Base-by-base conservation (phyloP, 768 basidiomycete species). In the Cantharellus anzutake region DNA sequence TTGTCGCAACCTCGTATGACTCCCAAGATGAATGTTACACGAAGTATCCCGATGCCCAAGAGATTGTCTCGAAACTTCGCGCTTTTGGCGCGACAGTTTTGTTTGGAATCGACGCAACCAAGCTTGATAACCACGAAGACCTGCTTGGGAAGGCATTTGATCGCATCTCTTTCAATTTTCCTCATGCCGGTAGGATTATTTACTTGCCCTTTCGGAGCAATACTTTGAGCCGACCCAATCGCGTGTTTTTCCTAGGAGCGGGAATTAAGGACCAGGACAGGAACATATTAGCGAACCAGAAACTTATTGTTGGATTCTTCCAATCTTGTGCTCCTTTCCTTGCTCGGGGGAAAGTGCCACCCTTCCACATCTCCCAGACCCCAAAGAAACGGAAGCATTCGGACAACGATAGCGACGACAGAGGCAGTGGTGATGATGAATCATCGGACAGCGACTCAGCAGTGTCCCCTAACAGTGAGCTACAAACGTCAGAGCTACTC, bases 231-330 rank as follows among this genome's bases (percentile, higher is more conserved):
- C 20, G 29, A 63, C 37, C 3, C 16, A 4, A 7, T 35, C 51
- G 7, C n/a, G 7, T 40, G 41, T 4, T 2, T 4, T 14, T 3
- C n/a, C 1, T 57, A 74, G 73, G 73, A 41, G 70, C 71, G 11
- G 90, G 93, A 2, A 92, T 97, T 62, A 79, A 86, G 34, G 90
- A 97, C 69, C 90, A 93, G 70, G 85, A 93, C 67, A 79, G 93
- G 56, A 98, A 96, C 70, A 87, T 97, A 61, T 71, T 86, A 14
- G 82, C 84, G 3, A 96, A 98, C 69, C 94, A 98, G 66, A 66
- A 81, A 20, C 76, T 96, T 20, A 71, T 97, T 40, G 75, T 96
- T 37, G 81, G 78, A 3, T 96, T 96, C 68, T 73, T 97, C 55
- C 79, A 82, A 16, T 87, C 84, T 14, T 84, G 80, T 37, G 73